Base-by-base conservation (phyloP, 2,329 filamentous ascomycete genomes). In the Hypocreales sp. region DNA sequence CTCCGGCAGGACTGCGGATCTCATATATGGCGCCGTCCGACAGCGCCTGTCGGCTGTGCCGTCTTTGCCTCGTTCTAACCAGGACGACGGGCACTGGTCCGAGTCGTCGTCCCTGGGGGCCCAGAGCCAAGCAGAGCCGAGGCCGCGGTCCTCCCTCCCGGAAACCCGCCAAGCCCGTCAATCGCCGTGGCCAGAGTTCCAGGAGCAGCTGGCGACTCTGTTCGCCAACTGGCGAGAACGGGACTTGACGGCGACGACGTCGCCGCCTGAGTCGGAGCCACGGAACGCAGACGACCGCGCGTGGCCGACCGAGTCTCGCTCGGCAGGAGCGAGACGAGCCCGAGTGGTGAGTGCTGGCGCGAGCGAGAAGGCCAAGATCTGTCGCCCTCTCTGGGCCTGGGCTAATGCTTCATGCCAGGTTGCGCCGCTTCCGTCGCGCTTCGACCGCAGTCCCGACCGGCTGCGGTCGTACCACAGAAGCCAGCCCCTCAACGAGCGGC, bases 11-110 rank as follows among this genome's bases (percentile, higher is more conserved):
- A 34, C 43, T 28, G 37, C 46, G n/a, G 38, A 36, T 12, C 29
- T 41, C 12, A 42, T 48, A 8, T 40, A 47, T 18, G 39, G 40
- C 15, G 29, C 40, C 10, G 32, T 40, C 20, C 46, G 41, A 17
- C 40, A 46, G n/a, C 33, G 37, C 12, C 11, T 41, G 7, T n/a
- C n/a, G n/a, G n/a, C n/a, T n/a, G n/a, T n/a, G n/a, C n/a, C n/a
- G n/a, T n/a, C n/a, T n/a, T n/a, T n/a, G n/a, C 17, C 31, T 19
- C 34, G 28, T 27, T 35, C 27, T 6, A 22, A 29, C 9, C 30
- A 37, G 15, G 37, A 38, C 15, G 35, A 30, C 17, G 12, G 39
- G 16, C 36, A 40, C n/a, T 45, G 45, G 42, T 26, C 29, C 8
- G 37, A 42, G 22, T 34, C 35, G 7, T 31, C 33, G 5, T 25